Conservation (phyloP, 225 moss, liverwort and hornwort genomes). For the Polytrichum formosum region DNA sequence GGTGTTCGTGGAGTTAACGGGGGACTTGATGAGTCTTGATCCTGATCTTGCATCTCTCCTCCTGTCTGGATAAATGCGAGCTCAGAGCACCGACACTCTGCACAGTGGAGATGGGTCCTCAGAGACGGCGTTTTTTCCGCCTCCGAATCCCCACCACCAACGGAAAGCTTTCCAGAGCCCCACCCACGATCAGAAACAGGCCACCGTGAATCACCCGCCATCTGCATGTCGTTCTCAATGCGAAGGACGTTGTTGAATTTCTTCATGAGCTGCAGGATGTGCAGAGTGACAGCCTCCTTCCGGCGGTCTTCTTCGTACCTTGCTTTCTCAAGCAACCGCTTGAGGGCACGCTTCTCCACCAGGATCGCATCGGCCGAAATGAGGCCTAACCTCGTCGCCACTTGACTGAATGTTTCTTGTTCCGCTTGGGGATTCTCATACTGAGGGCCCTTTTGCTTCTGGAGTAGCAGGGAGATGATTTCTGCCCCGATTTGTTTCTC, state of each 20-base stretch:
- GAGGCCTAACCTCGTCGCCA: constrained; percentile 54
- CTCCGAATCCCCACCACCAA: constrained; percentile 30
- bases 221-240: constrained; percentile 23
- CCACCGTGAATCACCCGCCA: constrained; percentile 41
- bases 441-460: constrained; percentile 74
- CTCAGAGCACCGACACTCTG: constrained; percentile 56
- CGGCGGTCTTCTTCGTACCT: constrained; percentile 66
- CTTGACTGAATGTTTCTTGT: constrained; percentile 70
- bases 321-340: constrained; percentile 63
- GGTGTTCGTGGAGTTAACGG: constrained; percentile 34
- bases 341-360: constrained; percentile 65
- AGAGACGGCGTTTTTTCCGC: constrained; percentile 32
- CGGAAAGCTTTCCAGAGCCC: constrained; percentile 46
- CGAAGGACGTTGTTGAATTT: constrained; percentile 67
- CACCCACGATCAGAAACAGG: constrained; percentile 55
- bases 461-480: constrained; percentile 68
- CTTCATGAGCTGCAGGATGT: constrained; percentile 72
- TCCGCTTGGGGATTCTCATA: constrained; percentile 76
- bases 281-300: constrained; percentile 65
- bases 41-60: constrained; percentile 31
- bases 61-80: constrained; percentile 32
- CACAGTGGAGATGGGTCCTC: constrained; percentile 33
- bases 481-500: constrained; percentile 82
- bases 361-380: constrained; percentile 59
- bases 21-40: constrained; percentile 45